A percentile compares a stretch with the other conserved stretches of the same genome.
Conservation (phyloP, 2,329 filamentous ascomycete species). For the Emmonsia crescens region DNA sequence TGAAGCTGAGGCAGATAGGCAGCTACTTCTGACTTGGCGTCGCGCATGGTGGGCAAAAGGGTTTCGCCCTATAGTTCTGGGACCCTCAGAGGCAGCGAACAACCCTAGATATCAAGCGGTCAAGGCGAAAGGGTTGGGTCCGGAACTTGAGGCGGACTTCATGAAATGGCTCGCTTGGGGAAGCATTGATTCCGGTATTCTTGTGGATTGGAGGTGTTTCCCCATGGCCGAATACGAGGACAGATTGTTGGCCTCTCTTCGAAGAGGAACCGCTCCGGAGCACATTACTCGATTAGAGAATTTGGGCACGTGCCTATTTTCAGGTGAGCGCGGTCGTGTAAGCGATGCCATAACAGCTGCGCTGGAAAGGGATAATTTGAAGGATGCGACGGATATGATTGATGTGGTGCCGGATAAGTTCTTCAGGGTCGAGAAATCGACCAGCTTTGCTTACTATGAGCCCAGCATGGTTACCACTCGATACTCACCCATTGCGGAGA, state of each 20-base stretch:
- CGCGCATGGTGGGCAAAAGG: constrained; percentile 93
- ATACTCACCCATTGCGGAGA: constrained; percentile 58
- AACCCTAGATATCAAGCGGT: constrained; percentile 69
- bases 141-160: constrained; percentile 55
- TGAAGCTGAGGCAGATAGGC: constrained; percentile 61
- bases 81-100: constrained; percentile 66
- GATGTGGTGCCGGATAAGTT: constrained; percentile 48
- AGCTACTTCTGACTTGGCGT: constrained; percentile 75
- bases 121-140: constrained; percentile 48
- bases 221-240: constrained; percentile 75
- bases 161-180: constrained; percentile 90
- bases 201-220: constrained; percentile 67
- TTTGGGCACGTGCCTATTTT: constrained; percentile 61
- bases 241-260: constrained; percentile 57
- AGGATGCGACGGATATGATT: constrained; percentile 51
- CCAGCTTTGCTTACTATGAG: constrained; percentile 69
- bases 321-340: constrained; percentile 56
- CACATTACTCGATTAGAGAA: constrained; percentile 61
- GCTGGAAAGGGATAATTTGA: constrained; percentile 45
- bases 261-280: constrained; percentile 61
- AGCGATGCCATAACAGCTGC: constrained; percentile 52
- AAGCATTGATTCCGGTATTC: constrained; percentile 72
- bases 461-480: constrained; percentile 48
- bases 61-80: constrained; percentile 73
- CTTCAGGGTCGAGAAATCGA: constrained; percentile 56